Conservation (phyloP, 148 eudicot species). For the Spergularia bocconei region DNA sequence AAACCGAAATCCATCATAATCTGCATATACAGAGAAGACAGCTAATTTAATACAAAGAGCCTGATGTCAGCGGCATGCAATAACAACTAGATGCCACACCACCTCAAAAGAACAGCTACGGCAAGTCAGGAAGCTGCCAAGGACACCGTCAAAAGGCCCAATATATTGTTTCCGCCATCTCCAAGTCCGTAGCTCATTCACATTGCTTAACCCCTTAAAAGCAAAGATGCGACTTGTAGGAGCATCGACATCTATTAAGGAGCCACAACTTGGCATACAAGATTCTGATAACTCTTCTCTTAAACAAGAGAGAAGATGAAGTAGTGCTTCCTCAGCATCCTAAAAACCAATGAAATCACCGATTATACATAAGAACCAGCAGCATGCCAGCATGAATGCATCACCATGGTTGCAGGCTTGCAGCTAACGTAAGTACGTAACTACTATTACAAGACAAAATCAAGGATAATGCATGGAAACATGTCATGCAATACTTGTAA, state of each 20-base stretch:
- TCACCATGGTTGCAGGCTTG: neutral
- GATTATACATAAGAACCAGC: conserved; percentile 19
- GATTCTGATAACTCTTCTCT: conserved; percentile 75
- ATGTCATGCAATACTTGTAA: neutral
- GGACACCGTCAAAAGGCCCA: conserved; percentile 89
- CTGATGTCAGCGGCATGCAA: conserved; percentile 10
- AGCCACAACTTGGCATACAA: conserved; percentile 43
- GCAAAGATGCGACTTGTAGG: conserved; percentile 49
- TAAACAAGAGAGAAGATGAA: conserved; percentile 77
- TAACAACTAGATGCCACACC: conserved; percentile 32
- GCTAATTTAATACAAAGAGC: conserved; percentile 11
- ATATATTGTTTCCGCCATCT: conserved; percentile 68
- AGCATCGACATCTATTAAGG: conserved; percentile 55
- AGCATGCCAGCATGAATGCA: neutral
- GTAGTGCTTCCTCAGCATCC: conserved; percentile 98
- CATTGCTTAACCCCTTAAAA: conserved; percentile 27
- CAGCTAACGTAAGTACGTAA: neutral
- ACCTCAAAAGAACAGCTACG: conserved; percentile 92
- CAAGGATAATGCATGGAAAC: conserved; percentile 1
- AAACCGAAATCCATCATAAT: conserved; percentile 74
- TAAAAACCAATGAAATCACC: conserved; percentile 29
- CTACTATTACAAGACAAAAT: neutral
- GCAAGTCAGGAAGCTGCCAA: conserved; percentile 69
- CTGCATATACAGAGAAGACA: conserved; percentile 43
- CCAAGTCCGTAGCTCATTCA: conserved; percentile 35